Evolutionary conservation across 2,329 filamentous ascomycete genomes (phyloP).

Genomic region (Herpotrichia juniperi): DNA sequence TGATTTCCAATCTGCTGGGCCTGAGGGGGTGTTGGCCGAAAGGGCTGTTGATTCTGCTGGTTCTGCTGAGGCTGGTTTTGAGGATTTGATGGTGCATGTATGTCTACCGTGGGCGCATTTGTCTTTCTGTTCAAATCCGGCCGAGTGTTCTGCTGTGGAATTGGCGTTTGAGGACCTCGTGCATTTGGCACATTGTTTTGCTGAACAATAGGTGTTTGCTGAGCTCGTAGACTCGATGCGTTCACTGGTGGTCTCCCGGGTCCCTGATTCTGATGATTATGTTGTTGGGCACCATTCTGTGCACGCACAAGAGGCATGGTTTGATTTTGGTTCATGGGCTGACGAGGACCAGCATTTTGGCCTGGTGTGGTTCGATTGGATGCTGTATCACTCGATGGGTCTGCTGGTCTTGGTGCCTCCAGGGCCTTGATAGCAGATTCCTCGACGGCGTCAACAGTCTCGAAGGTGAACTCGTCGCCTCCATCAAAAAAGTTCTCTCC

Average conservation of each 20-base stretch:
- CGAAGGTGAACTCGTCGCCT: constrained; percentile 53
- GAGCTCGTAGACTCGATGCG: constrained; percentile 33
- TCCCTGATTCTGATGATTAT: constrained; percentile 29
- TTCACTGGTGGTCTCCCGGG: constrained; percentile 23
- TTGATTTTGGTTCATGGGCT: constrained; percentile 27
- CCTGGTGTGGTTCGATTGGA: constrained; percentile 29
- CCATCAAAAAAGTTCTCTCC: constrained; percentile 63
- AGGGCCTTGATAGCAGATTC: constrained; percentile 18
- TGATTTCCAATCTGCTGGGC: constrained; percentile 5
- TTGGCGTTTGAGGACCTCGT: constrained; percentile 34
- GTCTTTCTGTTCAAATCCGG: constrained; percentile 28
- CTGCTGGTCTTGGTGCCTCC: constrained; percentile 16
- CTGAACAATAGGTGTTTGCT: constrained; percentile 32
- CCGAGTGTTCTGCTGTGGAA: constrained; percentile 26
- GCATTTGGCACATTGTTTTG: constrained; percentile 18
- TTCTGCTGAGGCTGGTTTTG: constrained; percentile 17
- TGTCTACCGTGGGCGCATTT: constrained; percentile 28
- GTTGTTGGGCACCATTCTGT: constrained; percentile 25
- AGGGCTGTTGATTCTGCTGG: constrained; percentile 18
- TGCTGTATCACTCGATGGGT: constrained; percentile 16
- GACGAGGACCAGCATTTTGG: constrained; percentile 25
- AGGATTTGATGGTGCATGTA: constrained; percentile 22
- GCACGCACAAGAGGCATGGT: constrained; percentile 28
- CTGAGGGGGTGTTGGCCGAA: neutral
- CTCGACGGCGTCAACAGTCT: constrained; percentile 25